Evolutionary conservation across 2,329 filamentous ascomycete genomes (phyloP), one percentile per base, ranked within the genome.

Genomic region (Trichoderma sp.): DNA sequence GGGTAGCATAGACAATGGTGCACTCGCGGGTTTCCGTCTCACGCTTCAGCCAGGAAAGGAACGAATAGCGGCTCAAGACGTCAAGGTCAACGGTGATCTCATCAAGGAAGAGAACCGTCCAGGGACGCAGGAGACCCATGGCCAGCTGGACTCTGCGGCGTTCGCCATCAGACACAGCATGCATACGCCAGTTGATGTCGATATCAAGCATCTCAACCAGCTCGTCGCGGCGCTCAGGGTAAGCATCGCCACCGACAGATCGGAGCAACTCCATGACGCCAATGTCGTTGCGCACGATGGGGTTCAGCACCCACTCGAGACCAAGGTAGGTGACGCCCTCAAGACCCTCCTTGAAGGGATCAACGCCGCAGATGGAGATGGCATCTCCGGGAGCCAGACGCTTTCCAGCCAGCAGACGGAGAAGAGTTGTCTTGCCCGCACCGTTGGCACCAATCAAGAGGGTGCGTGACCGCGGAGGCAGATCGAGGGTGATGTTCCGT

Each of bases 21-120:
- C 95, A 98, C 50, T 90, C 86, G 68, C 95, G 86, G 8, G 79
- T 85, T 82, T 95, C 92, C 0, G 95, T 98, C 88, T 99, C 96
- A 72, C 86, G 85, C 82, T 94, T 94, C 78, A 99, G 82, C 85
- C 95, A 99, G 57, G 83, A 86, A 36, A 99, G 86, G 80, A 99
- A 99, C 79, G 95, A 91, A 76, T 90, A 91, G 17, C 96, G 88
- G 70, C 90, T 93, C 73, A 98, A 87, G 71, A 99, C 87, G 81
- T 99, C 96, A 73, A 99, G 85, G 81, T 99, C 96, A 9, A 99
- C 96, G 1, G 96, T 99, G 80, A 98, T 97, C 81, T 98, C 95
- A 79, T 99, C 96, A 53, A 99, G 87, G 68, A 99, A 85, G 32
- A 99, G 85, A 4, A 99, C 92, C 12, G 90, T 91, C 96, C 96